Base-by-base conservation (phyloP, 23 red algal genomes). In the Pyropia haitanensis region DNA sequence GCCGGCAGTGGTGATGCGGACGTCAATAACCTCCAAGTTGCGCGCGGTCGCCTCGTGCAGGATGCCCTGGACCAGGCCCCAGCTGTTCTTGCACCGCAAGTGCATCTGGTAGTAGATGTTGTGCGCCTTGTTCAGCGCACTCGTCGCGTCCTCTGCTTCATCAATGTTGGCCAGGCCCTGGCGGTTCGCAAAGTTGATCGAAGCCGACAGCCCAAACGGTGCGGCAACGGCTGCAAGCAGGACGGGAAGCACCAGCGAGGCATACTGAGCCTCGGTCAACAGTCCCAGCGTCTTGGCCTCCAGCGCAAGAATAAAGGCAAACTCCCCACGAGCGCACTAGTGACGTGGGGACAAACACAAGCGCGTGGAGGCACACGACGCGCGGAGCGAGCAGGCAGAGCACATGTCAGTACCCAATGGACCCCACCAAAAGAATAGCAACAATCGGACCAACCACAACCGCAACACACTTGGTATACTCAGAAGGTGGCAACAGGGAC, bases 31-130 rank as follows among this genome's bases (percentile, higher is more conserved):
- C 25, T 58, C 21, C 55, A 58, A 18, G 55, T 58, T 13, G 5
- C 25, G 21, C 12, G 19, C 4, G 0, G 55, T 23, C 25, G 55
- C 55, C 21, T 58, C 25, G 19, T 58, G 21, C 55, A 58, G 55
- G 7, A 58, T 27, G 21, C 25, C 55, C 19, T 58, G 19, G 0
- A 58, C 25, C 4, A 58, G 55, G 0, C 55, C 55, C 55, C 55
- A 58, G 19, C 21, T 58, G 12, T 58, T 58, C 25, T 23, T 23
- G 12, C 55, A 58, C 25, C 25, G 19, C 19, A 58, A 27, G 9
- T 27, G 55, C 55, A 58, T 58, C 25, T 58, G 55, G 55, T 58
- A 58, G 15, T 58, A 58, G 21, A 58, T 27, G 19, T 58, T 58
- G 12, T 58, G 25, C 15, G 55, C 55, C 25, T 58, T 58, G 55